Conservation (phyloP, 148 eudicot genomes). For the Nepenthes mirabilis region DNA sequence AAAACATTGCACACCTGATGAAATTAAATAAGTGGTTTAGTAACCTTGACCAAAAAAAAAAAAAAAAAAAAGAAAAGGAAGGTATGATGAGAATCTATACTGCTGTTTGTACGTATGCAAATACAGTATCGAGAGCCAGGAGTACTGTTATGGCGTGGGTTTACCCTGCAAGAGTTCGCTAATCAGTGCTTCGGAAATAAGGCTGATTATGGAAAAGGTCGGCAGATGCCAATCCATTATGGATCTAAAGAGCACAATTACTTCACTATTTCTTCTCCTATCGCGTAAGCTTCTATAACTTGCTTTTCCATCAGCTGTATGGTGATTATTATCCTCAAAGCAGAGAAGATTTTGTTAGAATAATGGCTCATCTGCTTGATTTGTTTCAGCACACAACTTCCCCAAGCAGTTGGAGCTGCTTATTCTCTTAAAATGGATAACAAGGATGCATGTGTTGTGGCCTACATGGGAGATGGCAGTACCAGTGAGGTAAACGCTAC, state of each 20-base stretch:
- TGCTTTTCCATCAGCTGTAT: background rate
- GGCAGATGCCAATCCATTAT: constrained; percentile 94
- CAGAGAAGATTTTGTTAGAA: no score
- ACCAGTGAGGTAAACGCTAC: constrained; percentile 52
- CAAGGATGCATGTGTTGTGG: constrained; percentile 58
- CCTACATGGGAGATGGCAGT: constrained; percentile 89
- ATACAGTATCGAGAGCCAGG: constrained; percentile 84
- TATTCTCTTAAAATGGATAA: constrained; percentile 77
- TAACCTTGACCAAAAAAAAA: background rate
- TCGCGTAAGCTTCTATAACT: constrained; percentile 41
- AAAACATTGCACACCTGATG: no score
- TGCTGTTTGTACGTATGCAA: background rate
- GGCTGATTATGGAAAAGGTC: constrained; percentile 75
- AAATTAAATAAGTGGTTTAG: no score
- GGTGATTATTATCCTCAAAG: no score
- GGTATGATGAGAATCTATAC: background rate
- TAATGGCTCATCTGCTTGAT: background rate
- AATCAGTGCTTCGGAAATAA: constrained; percentile 78
- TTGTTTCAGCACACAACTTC: constrained; percentile 62
- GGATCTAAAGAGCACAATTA: constrained; percentile 72
- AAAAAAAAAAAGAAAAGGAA: no score
- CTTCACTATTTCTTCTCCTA: constrained; percentile 81
- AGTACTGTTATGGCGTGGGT: constrained; percentile 82
- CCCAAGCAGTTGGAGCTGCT: constrained; percentile 95
- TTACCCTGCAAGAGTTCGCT: constrained; percentile 73